Base-by-base conservation (phyloP, 768 basidiomycete species). In the Psilocybe tampanensis region DNA sequence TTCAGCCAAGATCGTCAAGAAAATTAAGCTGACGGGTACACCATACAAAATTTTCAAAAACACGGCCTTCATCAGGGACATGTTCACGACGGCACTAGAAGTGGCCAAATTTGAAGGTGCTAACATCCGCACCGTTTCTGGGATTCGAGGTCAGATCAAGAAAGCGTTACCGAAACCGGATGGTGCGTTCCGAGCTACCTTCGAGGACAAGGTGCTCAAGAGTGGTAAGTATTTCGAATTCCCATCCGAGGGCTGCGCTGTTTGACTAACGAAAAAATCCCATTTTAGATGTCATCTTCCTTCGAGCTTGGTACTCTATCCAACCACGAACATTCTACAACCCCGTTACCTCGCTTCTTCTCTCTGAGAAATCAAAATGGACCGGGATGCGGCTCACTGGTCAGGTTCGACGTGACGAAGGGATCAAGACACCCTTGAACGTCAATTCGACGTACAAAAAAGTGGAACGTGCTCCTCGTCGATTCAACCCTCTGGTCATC, bases 41-140 rank as follows among this genome's bases (percentile, higher is more conserved):
- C 97, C 96, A 22, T 94, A 88, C 77, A 98, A 98, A 81, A 94
- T 98, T 58, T 99, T 90, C 82, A 98, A 98, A 77, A 99, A 99
- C 73, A 99, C 97, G 12, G 97, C 94, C 2, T 99, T 98, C 72
- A 77, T 99, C 64, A 94, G 89, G 78, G 94, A 97, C 66, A 99
- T 99, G 97, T 99, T 99, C 77, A 88, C 75, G 52, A 87, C 85
- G 55, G 88, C 94, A 29, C 80, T 98, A 29, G 97, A 99, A 72
- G 95, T 98, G 12, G 95, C 95, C 55, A 98, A 97, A 72, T 98
- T 99, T 64, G 97, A 99, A 71, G 97, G 97, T 17, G 97, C 97
- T n/a, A 94, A 90, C 69, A 85, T 99, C 54, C 81, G 88, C 57
- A 98, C 96, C 0, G 97, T 98, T 7, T 95, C 93, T 6, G 97